Percentiles rank a stretch among this genome's conserved stretches.
These are phyloP conservation scores for Metschnikowia lunata DNA, from an alignment of 805 yeast species.

Conservation along the genomic window DNA sequence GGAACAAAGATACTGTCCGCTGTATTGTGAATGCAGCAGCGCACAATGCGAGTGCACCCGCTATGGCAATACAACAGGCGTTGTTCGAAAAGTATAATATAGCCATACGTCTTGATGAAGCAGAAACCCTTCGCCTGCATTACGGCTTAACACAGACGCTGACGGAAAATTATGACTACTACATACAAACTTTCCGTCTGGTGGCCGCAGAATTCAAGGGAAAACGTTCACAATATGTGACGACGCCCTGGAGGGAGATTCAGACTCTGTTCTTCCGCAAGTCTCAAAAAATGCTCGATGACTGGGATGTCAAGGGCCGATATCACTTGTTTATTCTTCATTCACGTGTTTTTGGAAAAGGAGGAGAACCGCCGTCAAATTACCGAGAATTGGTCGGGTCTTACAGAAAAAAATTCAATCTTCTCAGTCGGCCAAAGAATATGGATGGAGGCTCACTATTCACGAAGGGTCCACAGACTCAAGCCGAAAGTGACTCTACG, in stretches of 20 bases:
- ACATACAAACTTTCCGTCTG: slow-evolving; percentile 13
- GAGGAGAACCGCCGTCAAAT: slow-evolving; percentile 15
- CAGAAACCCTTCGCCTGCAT: slow-evolving; percentile 14
- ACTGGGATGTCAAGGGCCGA: slow-evolving; percentile 17
- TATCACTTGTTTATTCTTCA: slow-evolving; percentile 14
- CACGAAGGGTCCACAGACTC: too few species aligned
- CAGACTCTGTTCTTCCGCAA: slow-evolving; percentile 9
- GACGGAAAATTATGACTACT: slow-evolving; percentile 8
- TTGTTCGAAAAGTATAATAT: slow-evolving; percentile 7
- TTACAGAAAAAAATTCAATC: background rate
- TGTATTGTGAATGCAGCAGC: slow-evolving; percentile 13
- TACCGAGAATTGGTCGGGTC: slow-evolving; percentile 10
- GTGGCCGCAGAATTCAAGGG: slow-evolving; percentile 10
- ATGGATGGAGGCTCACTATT: too few species aligned
- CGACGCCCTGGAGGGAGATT: slow-evolving; percentile 16
- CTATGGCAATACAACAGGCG: slow-evolving; percentile 8
- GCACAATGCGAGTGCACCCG: background rate
- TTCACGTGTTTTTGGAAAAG: slow-evolving; percentile 12
- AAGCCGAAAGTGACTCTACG: too few species aligned
- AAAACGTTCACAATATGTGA: slow-evolving; percentile 7
- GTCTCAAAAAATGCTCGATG: slow-evolving; percentile 7
- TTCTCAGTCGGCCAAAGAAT: too few species aligned
- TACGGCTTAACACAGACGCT: slow-evolving; percentile 11
- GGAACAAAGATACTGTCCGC: slow-evolving; percentile 14
- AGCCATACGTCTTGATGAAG: slow-evolving; percentile 9